These are phyloP conservation scores for Linum lewisii DNA, from an alignment of 345 rosid genomes.

Conservation along the genomic window DNA sequence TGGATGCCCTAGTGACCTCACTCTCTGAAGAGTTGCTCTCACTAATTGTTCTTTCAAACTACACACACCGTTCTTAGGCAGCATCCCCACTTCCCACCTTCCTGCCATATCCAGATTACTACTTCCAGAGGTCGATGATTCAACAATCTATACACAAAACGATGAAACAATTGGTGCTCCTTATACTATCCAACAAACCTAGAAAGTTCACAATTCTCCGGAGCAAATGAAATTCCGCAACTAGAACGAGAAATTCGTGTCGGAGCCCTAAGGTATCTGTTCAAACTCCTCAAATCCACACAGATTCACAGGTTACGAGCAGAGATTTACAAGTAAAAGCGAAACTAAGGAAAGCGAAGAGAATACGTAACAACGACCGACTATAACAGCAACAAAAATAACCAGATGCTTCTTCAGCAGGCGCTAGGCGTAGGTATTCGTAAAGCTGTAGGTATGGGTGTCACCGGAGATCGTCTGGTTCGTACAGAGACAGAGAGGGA, in stretches of 20 bases:
- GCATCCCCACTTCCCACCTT: slow-evolving; percentile 45
- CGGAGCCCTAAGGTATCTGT: background rate
- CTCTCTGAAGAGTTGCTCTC: slow-evolving; percentile 47
- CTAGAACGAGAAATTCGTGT: too few relatives aligned
- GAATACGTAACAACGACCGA: background rate
- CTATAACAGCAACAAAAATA: too few relatives aligned
- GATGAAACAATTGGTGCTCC: too few relatives aligned
- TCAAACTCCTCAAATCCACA: background rate
- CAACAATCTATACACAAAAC: too few relatives aligned
- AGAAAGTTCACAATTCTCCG: too few relatives aligned
- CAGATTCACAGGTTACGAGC: background rate
- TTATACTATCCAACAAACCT: too few relatives aligned
- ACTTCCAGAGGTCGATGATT: background rate
- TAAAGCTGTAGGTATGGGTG: slow-evolving; percentile 34
- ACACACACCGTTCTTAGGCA: slow-evolving; percentile 30
- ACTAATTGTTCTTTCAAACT: slow-evolving; percentile 63
- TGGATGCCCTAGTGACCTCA: slow-evolving; percentile 62
- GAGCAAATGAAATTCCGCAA: too few relatives aligned
- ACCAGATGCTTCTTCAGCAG: slow-evolving; percentile 16
- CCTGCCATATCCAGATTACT: slow-evolving; percentile 57
- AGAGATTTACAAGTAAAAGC: background rate
- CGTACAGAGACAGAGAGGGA: slow-evolving; percentile 38
- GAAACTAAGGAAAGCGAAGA: background rate
- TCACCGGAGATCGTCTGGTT: slow-evolving; percentile 30
- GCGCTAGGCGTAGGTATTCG: slow-evolving; percentile 40